These are phyloP conservation scores for Hypsizygus marmoreus DNA, from an alignment of 768 basidiomycete genomes.

Conservation along the genomic window DNA sequence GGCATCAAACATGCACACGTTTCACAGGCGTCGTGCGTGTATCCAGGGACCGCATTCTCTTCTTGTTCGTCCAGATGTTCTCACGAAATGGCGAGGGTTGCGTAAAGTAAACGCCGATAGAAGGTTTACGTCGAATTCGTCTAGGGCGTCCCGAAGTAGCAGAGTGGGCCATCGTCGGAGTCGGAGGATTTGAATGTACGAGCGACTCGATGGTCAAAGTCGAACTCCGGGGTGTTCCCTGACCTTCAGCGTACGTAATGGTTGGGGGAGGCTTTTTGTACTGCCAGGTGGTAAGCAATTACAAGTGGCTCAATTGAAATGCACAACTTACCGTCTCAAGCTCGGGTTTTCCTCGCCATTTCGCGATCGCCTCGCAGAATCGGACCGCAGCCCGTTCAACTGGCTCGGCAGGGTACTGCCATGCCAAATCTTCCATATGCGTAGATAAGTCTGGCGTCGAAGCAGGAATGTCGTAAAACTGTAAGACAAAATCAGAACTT, in stretches of 20 bases:
- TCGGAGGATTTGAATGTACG: constrained; percentile 70
- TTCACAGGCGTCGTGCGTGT: constrained; percentile 20
- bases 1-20: constrained; percentile 16
- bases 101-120: constrained; percentile 50
- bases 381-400: constrained; percentile 76
- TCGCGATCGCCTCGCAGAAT: constrained; percentile 80
- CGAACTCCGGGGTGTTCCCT: constrained; percentile 33
- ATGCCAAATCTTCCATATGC: constrained; percentile 78
- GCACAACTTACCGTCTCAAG: constrained; percentile 63
- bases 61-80: constrained; percentile 22
- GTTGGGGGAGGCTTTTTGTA: constrained; percentile 53
- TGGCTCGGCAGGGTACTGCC: constrained; percentile 80
- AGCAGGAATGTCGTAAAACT: constrained; percentile 80
- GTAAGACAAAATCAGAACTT: constrained; percentile 7
- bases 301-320: constrained; percentile 17
- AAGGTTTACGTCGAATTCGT: constrained; percentile 34
- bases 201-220: constrained; percentile 65
- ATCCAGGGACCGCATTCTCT: constrained; percentile 24
- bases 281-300: constrained; percentile 37
- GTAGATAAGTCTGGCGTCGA: constrained; percentile 75
- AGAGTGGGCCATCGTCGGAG: constrained; percentile 44
- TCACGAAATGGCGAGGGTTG: constrained; percentile 23
- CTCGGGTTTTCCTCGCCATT: constrained; percentile 85
- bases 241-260: constrained; percentile 21
- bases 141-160: constrained; percentile 10